A percentile compares a stretch with the other conserved stretches of the same genome.
Conservation (phyloP, 768 basidiomycete genomes). For the Mrakia blollopis region DNA sequence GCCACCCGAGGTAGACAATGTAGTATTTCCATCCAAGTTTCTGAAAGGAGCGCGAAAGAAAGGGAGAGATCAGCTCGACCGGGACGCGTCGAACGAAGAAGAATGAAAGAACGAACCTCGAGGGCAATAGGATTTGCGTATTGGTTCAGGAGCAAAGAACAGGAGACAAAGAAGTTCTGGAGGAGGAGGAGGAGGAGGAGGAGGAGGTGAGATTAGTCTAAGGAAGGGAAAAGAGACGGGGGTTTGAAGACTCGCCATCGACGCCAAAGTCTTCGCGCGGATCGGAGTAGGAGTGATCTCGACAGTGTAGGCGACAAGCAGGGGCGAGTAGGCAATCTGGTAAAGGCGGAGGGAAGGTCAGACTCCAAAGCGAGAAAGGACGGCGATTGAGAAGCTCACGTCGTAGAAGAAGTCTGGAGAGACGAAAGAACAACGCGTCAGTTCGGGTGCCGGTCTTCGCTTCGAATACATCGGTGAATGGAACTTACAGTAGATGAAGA, state of each 20-base stretch:
- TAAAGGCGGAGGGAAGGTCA: neutral
- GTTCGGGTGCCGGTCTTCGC: neutral
- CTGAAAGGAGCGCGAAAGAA: conserved; percentile 1
- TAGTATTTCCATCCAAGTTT: conserved; percentile 50
- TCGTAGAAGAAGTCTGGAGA: conserved; percentile 65
- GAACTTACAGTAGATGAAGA: conserved; percentile 10
- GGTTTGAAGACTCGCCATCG: neutral
- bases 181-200: neutral
- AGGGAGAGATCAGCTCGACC: neutral
- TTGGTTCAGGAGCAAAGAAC: conserved; percentile 73
- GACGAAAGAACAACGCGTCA: conserved; percentile 53
- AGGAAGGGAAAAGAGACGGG: too few relatives aligned
- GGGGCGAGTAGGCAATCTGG: conserved; percentile 65
- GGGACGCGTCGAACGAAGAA: conserved; percentile 31
- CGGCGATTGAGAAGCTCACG: neutral
- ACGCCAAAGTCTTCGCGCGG: neutral
- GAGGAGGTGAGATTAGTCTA: too few relatives aligned
- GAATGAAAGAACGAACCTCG: conserved; percentile 39
- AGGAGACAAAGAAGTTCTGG: conserved; percentile 50
- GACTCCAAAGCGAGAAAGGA: neutral
- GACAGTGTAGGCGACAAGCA: conserved; percentile 78
- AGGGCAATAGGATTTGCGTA: conserved; percentile 72
- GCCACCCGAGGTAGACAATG: neutral
- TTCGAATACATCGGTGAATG: conserved; percentile 45
- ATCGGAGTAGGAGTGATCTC: neutral